Evolutionary conservation across 306 rosid genomes (phyloP).

Genomic region (Castanospermum australe): DNA sequence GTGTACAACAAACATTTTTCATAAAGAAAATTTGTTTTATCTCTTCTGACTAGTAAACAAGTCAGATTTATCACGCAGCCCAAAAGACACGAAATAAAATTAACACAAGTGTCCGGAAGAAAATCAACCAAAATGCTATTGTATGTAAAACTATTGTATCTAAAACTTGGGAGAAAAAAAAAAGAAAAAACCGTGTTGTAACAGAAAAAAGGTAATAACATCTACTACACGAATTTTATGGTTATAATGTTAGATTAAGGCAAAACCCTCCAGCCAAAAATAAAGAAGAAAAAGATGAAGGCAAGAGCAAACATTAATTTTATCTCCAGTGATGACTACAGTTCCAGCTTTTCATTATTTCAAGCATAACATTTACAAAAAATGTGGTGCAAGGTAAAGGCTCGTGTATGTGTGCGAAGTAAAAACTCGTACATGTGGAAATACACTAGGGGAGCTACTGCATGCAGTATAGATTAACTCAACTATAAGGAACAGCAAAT

Average conservation of each 20-base stretch:
- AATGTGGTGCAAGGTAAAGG: conserved; percentile 27
- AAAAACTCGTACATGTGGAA: conserved; percentile 32
- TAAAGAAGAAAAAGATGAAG: background rate
- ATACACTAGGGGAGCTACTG: conserved; percentile 32
- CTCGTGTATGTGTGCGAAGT: conserved; percentile 25
- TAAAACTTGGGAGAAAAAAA: background rate
- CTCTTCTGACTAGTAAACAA: background rate
- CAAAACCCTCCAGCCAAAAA: background rate
- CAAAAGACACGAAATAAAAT: background rate
- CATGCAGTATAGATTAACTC: conserved; percentile 37
- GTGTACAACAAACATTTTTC: too few species aligned
- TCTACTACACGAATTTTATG: too few species aligned
- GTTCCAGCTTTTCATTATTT: conserved; percentile 35
- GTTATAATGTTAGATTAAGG: background rate
- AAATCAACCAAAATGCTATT: background rate
- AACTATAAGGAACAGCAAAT: conserved; percentile 31
- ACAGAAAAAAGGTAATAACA: too few species aligned
- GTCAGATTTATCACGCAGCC: background rate
- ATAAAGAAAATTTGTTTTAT: too few species aligned
- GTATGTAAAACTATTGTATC: background rate
- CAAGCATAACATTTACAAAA: conserved; percentile 12
- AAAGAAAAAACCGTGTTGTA: too few species aligned
- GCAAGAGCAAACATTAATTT: background rate
- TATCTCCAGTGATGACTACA: background rate
- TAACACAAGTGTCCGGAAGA: background rate